Evolutionary conservation across 1,284 basidiomycete species (phyloP).

Genomic region (Lentinus polychrous): DNA sequence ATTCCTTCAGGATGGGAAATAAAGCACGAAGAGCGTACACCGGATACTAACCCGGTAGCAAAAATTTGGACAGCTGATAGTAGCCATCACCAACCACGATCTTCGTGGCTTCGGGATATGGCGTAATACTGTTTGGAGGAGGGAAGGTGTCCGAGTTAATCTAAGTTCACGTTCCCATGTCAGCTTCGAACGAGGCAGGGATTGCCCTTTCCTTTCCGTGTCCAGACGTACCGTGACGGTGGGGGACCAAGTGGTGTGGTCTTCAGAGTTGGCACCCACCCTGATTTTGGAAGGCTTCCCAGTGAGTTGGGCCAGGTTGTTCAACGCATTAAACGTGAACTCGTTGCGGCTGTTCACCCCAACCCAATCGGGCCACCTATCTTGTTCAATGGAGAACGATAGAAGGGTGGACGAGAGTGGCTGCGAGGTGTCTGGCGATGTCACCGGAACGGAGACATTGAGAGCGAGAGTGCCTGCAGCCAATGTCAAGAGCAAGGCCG

Average conservation of each 20-base stretch:
- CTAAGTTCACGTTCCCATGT: conserved; percentile 15
- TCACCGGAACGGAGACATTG: conserved; percentile 19
- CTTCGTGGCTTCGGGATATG: conserved; percentile 56
- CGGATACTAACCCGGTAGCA: conserved; percentile 37
- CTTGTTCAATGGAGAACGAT: conserved; percentile 65
- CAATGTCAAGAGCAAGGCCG: neutral
- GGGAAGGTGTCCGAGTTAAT: conserved; percentile 42
- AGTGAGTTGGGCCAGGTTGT: conserved; percentile 47
- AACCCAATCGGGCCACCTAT: conserved; percentile 59
- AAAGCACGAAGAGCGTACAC: neutral
- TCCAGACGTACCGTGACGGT: conserved; percentile 30
- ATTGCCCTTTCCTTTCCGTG: neutral
- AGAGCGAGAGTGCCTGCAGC: conserved; percentile 8
- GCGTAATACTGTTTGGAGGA: conserved; percentile 36
- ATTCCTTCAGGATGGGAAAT: neutral
- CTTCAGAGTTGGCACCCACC: conserved; percentile 59
- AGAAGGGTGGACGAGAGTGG: conserved; percentile 32
- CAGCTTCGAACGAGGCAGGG: neutral
- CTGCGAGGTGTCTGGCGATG: conserved; percentile 17
- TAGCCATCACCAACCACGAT: conserved; percentile 54
- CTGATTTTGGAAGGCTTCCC: conserved; percentile 51
- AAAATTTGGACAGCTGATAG: conserved; percentile 47
- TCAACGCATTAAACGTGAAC: conserved; percentile 51
- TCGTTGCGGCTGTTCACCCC: conserved; percentile 42
- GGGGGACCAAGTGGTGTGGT: conserved; percentile 48